phyloP scores from a whole-genome alignment of 2,329 filamentous ascomycete genomes.

The Paecilomyces fulvus region DNA sequence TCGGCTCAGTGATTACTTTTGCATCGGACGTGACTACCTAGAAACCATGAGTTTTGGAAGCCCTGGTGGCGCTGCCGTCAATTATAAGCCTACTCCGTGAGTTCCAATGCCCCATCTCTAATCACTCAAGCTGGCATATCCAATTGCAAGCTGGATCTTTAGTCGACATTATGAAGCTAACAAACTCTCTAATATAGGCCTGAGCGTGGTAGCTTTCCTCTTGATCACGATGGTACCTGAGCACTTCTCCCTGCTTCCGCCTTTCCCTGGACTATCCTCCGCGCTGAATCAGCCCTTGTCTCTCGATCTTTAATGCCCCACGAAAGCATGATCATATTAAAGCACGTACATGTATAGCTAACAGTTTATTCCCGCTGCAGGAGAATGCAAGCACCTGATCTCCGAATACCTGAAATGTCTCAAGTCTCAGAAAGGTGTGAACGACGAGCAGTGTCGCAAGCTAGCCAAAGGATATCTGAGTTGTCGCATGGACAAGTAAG shows the following conservation, averaged over 20 bases:
- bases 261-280: neutral
- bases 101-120: constrained; percentile 20
- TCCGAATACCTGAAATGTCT: constrained; percentile 77
- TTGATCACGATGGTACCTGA: constrained; percentile 78
- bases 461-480: constrained; percentile 81
- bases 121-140: neutral
- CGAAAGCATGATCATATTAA: neutral
- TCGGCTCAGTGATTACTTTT: neutral
- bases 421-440: constrained; percentile 72
- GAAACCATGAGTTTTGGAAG: constrained; percentile 53
- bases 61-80: constrained; percentile 57
- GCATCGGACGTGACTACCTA: neutral
- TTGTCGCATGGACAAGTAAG: constrained; percentile 88
- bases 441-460: constrained; percentile 75
- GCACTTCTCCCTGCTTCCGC: neutral
- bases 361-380: constrained; percentile 34
- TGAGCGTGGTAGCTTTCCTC: constrained; percentile 88
- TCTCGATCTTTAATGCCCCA: neutral
- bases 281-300: neutral
- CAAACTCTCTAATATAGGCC: constrained; percentile 47
- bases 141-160: neutral
- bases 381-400: constrained; percentile 91
- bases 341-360: neutral
- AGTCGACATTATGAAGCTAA: neutral
- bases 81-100: constrained; percentile 62